phyloP scores from a whole-genome alignment of 78 protist genomes.

The Guillardia theta region DNA sequence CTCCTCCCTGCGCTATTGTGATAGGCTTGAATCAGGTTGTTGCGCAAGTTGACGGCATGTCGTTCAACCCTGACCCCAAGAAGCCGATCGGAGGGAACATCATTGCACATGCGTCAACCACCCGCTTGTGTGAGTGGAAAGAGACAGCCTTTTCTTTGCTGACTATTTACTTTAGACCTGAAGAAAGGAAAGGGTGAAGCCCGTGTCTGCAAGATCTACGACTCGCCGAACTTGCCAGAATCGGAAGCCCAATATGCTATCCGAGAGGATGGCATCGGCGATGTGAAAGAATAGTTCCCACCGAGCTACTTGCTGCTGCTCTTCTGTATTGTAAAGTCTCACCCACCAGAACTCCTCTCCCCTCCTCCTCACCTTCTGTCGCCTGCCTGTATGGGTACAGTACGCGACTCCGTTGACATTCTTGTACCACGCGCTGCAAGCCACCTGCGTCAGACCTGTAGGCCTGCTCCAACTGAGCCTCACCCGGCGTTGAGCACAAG shows the following conservation, averaged over 20 bases:
- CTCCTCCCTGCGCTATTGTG: neutral
- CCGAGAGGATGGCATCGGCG: constrained; percentile 48
- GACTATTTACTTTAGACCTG: constrained; percentile 74
- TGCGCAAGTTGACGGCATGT: constrained; percentile 86
- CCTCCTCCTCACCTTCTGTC: neutral
- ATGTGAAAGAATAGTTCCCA: neutral
- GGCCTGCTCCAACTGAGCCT: neutral
- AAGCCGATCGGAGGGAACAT: constrained; percentile 97
- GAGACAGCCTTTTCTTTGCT: neutral
- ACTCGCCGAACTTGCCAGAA: constrained; percentile 94
- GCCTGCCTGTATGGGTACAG: neutral
- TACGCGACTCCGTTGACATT: neutral
- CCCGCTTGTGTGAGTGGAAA: constrained; percentile 63
- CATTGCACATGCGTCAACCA: constrained; percentile 99
- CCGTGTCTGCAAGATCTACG: constrained; percentile 95
- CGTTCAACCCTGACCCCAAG: constrained; percentile 67
- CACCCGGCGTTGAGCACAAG: neutral
- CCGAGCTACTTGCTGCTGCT: too few relatives aligned
- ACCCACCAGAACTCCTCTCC: neutral
- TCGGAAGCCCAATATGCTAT: constrained; percentile 19
- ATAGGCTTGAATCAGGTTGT: constrained; percentile 79
- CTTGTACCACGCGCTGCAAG: neutral
- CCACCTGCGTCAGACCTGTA: neutral
- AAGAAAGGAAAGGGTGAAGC: constrained; percentile 98
- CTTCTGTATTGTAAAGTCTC: too few relatives aligned